Evolutionary conservation across 2,329 filamentous ascomycete genomes (phyloP).

Genomic region (Claviceps humidiphila): DNA sequence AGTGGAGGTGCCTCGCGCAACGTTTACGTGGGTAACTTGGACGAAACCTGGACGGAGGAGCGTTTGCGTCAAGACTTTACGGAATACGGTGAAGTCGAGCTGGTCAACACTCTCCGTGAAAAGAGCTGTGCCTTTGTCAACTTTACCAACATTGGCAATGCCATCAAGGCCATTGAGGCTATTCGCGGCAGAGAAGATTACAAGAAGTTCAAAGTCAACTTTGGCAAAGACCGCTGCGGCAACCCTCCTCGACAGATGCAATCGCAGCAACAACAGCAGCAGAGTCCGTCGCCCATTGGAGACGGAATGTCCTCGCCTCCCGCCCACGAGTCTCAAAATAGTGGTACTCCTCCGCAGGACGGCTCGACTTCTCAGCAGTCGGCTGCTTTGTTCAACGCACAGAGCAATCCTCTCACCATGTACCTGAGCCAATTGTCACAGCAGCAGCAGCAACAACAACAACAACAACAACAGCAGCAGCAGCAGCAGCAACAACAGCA

Average conservation of each 20-base stretch:
- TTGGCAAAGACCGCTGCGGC: constrained; percentile 95
- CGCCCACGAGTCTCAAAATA: constrained; percentile 46
- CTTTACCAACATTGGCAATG: constrained; percentile 99
- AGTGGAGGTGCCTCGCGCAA: constrained; percentile 96
- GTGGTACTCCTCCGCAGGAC: constrained; percentile 38
- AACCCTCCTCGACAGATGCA: constrained; percentile 82
- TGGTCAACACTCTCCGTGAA: constrained; percentile 91
- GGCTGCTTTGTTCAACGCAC: constrained; percentile 65
- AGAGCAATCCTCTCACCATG: constrained; percentile 82
- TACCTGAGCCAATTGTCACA: constrained; percentile 76
- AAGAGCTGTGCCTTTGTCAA: constrained; percentile 99
- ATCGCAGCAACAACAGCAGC: constrained; percentile 31
- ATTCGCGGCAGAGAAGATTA: constrained; percentile 92
- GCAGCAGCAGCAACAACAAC: constrained; percentile 41
- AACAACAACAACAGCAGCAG: constrained; percentile 34
- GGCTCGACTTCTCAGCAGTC: constrained; percentile 47
- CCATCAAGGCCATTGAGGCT: constrained; percentile 97
- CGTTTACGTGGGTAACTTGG: constrained; percentile 94
- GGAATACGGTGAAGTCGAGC: constrained; percentile 93
- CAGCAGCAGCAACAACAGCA: constrained; percentile 33
- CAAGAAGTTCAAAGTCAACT: constrained; percentile 98
- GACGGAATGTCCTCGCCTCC: constrained; percentile 46
- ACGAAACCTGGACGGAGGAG: constrained; percentile 95
- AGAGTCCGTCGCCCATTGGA: constrained; percentile 52
- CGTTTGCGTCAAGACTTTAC: constrained; percentile 91